A percentile compares a stretch with the other conserved stretches of the same genome.
These are phyloP conservation scores for Hyphodiscus hymeniophilus DNA, from an alignment of 495 filamentous ascomycete genomes.

Conservation along the genomic window DNA sequence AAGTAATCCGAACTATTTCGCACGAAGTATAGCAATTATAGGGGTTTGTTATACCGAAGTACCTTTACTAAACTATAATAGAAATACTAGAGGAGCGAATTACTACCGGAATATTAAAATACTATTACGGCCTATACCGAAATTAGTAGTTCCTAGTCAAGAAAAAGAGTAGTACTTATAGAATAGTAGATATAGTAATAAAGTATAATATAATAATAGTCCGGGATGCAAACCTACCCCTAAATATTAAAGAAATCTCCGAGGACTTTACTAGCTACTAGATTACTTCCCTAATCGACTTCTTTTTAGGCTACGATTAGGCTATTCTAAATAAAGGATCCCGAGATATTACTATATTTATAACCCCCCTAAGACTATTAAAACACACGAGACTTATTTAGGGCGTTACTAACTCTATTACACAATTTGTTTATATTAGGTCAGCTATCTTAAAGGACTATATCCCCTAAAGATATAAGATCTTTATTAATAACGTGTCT, in stretches of 20 bases:
- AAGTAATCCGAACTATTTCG: not conserved
- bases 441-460: no score
- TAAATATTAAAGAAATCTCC: not conserved
- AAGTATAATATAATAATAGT: not conserved
- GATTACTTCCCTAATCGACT: not conserved
- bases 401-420: no score
- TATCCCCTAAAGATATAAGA: no score
- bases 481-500: no score
- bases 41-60: not conserved
- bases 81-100: not conserved
- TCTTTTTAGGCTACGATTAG: not conserved
- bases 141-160: not conserved
- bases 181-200: not conserved
- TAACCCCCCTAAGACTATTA: no score
- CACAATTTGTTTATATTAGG: no score
- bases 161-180: not conserved
- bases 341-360: no score
- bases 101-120: not conserved
- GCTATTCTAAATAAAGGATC: no score
- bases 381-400: no score
- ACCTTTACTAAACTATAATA: not conserved
- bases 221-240: not conserved
- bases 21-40: not conserved
- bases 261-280: not conserved
- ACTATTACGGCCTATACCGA: not conserved